Base-by-base conservation (phyloP, 176 grass and related monocot species). In the Paspalum notatum region DNA sequence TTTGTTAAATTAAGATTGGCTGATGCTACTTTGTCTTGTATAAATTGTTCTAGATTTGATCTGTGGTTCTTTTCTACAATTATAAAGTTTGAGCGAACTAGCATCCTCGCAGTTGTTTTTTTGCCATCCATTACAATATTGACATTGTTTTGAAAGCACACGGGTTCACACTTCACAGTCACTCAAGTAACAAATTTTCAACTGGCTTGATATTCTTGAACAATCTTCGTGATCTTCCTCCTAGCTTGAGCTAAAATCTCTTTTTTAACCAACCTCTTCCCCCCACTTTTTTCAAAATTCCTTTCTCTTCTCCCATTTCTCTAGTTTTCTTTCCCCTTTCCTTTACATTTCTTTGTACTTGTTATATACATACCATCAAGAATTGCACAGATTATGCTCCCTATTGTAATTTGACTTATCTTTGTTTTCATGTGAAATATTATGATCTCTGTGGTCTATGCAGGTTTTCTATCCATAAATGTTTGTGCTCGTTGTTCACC, bases 371-470 rank as follows among this genome's bases (percentile, higher is more conserved):
- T 32, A 32, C 32, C 32, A 32, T 2, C 32, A 32, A 32, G 32
- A 32, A 32, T 32, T 32, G 6, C 55, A 39, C 55, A 22, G 20
- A 50, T 49, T 58, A 6, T 11, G 4, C 46, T 8, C 16, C 38
- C 49, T 2, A 9, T 54, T 7, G 44, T 11, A 71, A 8, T 38
- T 42, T 5, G 5, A 46, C 2, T 3, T 61, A 61, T 18, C 13
- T 71, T 81, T 24, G 38, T 82, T 38, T 62, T 41, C 15, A 64
- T 2, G 11, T 17, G 9, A 32, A 32, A 32, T 32, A 32, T 70
- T 70, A 80, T 26, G 39, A 44, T 46, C 22, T 7, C 13, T 69
- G 41, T 32, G 32, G 21, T 72, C 49, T 71, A 60, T 61, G 79
- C 41, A 61, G 25, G 58, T 21, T 61, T 3, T 49, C 16, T 61